These are phyloP conservation scores for Xylaria acuta DNA, from an alignment of 495 filamentous ascomycete species.

Conservation along the genomic window DNA sequence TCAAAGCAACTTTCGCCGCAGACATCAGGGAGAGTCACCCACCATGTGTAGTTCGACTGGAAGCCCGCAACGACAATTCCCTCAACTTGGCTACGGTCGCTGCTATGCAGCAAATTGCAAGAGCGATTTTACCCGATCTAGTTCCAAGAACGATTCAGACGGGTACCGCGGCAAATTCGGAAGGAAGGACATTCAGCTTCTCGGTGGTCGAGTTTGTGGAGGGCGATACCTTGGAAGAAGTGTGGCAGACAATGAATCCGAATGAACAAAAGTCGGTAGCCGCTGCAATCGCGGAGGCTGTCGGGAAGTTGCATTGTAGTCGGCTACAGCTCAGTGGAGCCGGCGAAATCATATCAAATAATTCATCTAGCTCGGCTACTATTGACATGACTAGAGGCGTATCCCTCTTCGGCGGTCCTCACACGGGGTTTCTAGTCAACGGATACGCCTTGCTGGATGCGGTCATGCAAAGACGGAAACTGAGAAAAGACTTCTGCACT, in stretches of 20 bases:
- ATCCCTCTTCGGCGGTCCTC: slow-evolving; percentile 19
- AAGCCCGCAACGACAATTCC: slow-evolving; percentile 23
- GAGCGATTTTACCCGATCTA: slow-evolving; percentile 30
- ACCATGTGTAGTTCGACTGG: slow-evolving; percentile 29
- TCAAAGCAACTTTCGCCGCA: slow-evolving; percentile 28
- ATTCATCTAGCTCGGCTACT: too few relatives aligned
- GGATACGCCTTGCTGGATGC: slow-evolving; percentile 23
- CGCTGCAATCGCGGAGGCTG: slow-evolving; percentile 25
- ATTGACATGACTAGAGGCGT: too few relatives aligned
- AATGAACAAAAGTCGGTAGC: slow-evolving; percentile 29
- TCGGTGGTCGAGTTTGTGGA: slow-evolving; percentile 29
- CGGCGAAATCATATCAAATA: slow-evolving; percentile 15
- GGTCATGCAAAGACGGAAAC: slow-evolving; percentile 30
- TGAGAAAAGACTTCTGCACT: slow-evolving; percentile 25
- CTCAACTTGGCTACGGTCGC: slow-evolving; percentile 19
- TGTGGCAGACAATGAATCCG: slow-evolving; percentile 20
- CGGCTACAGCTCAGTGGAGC: slow-evolving; percentile 18
- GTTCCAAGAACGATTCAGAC: slow-evolving; percentile 30
- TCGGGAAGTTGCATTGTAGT: slow-evolving; percentile 29
- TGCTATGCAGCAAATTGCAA: slow-evolving; percentile 29
- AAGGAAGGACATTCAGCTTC: slow-evolving; percentile 31
- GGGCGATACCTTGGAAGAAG: slow-evolving; percentile 28
- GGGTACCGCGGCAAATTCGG: slow-evolving; percentile 28
- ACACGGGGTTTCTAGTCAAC: slow-evolving; percentile 28
- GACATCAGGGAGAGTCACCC: slow-evolving; percentile 21